Base-by-base conservation (phyloP, 352 stramenopile species). In the Pilasporangium apinafurcum region DNA sequence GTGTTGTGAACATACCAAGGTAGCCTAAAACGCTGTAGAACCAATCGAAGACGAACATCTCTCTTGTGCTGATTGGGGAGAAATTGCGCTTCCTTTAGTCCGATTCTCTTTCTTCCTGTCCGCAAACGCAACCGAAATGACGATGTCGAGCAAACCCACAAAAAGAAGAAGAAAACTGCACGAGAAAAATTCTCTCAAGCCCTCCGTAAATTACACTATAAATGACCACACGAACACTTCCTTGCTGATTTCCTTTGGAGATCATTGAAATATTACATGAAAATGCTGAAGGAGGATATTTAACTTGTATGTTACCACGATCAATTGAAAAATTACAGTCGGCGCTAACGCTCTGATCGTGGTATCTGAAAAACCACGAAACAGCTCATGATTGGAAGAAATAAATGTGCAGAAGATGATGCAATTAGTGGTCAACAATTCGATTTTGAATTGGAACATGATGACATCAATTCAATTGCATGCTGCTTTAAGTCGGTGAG, bases 41-140 rank as follows among this genome's bases (percentile, higher is more conserved):
- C 93, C 93, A 98, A 63, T 98, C 91, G 36, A 97, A 87, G 48
- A 97, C 66, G 66, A 97, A 97, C 91, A 97, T 97, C 32, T 46
- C 64, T 31, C 27, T 37, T 22, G 10, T 21, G 43, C 9, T 59
- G 33, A 35, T 10, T 9, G 34, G n/a, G n/a, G n/a, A n/a, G n/a
- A n/a, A n/a, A n/a, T n/a, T n/a, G n/a, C 32, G 24, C 22, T 45
- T 24, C 33, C 12, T 51, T 31, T 41, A 31, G 39, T 14, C 24
- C 14, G 6, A 29, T 37, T 30, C 27, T 37, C 29, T 55, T 53
- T 47, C 44, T 50, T 50, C 40, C 47, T 53, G 59, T 51, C 47
- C 48, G 47, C 59, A 74, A 66, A 66, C 26, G 30, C 30, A 43
- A 44, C 33, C 33, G 44, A 52, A 49, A 41, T 49, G 42, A 41